Percentiles rank a stretch among this genome's conserved stretches.
Conservation (phyloP, 1,139 yeast genomes). For the Kurtzmaniella natalensis region DNA sequence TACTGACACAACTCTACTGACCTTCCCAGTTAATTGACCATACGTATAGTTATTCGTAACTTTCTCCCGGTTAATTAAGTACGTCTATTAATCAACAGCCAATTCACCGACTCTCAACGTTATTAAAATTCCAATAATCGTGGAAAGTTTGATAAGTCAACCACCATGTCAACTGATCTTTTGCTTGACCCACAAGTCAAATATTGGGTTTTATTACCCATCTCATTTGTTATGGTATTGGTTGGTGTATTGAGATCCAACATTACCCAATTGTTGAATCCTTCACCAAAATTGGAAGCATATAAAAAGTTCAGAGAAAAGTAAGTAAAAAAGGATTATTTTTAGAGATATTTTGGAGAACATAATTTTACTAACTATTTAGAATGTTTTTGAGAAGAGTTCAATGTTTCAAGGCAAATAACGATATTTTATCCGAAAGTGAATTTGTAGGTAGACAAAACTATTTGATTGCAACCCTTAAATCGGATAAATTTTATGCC, state of each 20-base stretch:
- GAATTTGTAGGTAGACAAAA: slow-evolving; percentile 50
- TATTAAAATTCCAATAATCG: no score
- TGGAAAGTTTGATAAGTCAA: no score
- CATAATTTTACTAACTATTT: slow-evolving; percentile 8
- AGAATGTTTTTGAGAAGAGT: slow-evolving; percentile 56
- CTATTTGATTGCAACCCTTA: slow-evolving; percentile 41
- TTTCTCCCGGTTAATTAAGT: no score
- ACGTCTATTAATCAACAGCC: no score
- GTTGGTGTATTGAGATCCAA: slow-evolving; percentile 82
- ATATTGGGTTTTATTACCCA: slow-evolving; percentile 89
- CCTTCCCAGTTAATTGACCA: no score
- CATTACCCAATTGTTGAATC: slow-evolving; percentile 54
- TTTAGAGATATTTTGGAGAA: neutral
- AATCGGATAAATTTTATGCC: slow-evolving; percentile 47
- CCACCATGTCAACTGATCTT: slow-evolving; percentile 23
- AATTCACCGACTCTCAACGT: slow-evolving; percentile 2
- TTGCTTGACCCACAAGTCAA: slow-evolving; percentile 76
- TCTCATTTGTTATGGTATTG: slow-evolving; percentile 82
- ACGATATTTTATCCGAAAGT: slow-evolving; percentile 35
- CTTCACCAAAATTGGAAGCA: slow-evolving; percentile 53
- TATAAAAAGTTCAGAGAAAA: slow-evolving; percentile 58
- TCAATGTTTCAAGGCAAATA: slow-evolving; percentile 46
- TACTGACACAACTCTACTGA: no score
- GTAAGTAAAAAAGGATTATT: slow-evolving; percentile 20
- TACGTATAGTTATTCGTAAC: no score